Base-by-base conservation (phyloP, 345 rosid species). In the Populus ilicifolia region DNA sequence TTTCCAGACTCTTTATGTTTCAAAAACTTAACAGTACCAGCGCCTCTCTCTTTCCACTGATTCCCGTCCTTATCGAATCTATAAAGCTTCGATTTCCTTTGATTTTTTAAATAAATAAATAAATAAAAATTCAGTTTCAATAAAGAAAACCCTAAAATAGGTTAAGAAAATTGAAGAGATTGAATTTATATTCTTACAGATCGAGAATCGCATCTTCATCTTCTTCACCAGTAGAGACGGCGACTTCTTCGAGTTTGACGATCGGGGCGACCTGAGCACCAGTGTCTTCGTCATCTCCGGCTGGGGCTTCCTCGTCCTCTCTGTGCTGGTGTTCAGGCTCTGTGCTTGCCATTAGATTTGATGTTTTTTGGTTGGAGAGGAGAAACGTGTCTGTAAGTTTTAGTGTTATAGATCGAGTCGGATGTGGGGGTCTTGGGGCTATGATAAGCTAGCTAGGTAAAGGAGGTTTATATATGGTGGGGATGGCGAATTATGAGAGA, bases 41-140 rank as follows among this genome's bases (percentile, higher is more conserved):
- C 94, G 25, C 99, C 98, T 80, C 99, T 86, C 87, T 95, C 99
- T 68, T 95, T 95, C 98, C 98, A 94, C 86, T 91, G 97, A 64
- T 81, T 88, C 16, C 88, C 93, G 2, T 93, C 93, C 82, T 94
- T 92, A 77, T 92, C 97, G 56, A 87, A 94, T 39, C 98, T 85
- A 77, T 96, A 96, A 54, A 93, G 83, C 85, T 96, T 96, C 67
- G 99, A 80, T 80, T 96, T 96, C 89, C 99, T 96, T 90, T 88
- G 35, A 71, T 17, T 29, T 39, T 92, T 89, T 85, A 87, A 29
- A 91, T 62, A 73, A 21, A 5, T 29, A 44, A 29, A 43, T 36
- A 43, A n/a, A 67, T 67, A 67, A 70, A 61, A 9, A 7, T 10
- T 20, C 20, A 13, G 5, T 5, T 59, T 10, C 5, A 59, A 4